phyloP scores from a whole-genome alignment of 2,329 filamentous ascomycete species.

The Aspergillus pseudotamarii region DNA sequence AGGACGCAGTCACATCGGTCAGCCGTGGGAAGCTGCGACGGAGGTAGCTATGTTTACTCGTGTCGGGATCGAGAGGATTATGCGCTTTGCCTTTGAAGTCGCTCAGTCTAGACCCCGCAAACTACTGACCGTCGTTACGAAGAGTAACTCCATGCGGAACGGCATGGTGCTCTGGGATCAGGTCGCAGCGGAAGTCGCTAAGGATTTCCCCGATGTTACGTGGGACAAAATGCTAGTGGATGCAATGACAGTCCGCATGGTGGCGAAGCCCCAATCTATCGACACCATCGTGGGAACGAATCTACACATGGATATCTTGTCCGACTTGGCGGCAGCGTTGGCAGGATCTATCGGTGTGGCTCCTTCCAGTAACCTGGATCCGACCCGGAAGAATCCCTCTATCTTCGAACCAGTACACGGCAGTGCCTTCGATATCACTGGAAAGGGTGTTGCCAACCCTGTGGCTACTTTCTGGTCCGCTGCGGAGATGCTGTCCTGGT shows the following conservation, averaged over 20 bases:
- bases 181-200: conserved; percentile 50
- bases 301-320: conserved; percentile 65
- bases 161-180: conserved; percentile 62
- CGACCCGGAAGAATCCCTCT: conserved; percentile 60
- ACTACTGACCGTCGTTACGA: conserved; percentile 58
- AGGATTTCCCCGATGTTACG: conserved; percentile 54
- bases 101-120: conserved; percentile 52
- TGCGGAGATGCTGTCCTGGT: conserved; percentile 67
- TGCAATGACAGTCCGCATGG: conserved; percentile 60
- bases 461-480: conserved; percentile 70
- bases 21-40: conserved; percentile 56
- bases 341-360: conserved; percentile 72
- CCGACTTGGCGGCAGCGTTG: conserved; percentile 68
- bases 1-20: conserved; percentile 54
- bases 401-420: conserved; percentile 68
- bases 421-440: conserved; percentile 65
- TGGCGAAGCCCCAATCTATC: conserved; percentile 51
- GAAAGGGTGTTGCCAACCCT: conserved; percentile 63
- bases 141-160: conserved; percentile 58
- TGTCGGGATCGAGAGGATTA: conserved; percentile 54
- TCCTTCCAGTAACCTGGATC: conserved; percentile 68
- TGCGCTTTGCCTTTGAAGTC: conserved; percentile 58
- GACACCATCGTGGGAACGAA: conserved; percentile 60
- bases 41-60: conserved; percentile 59
- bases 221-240: conserved; percentile 61